These are phyloP conservation scores for Chaetothyriales sp. DNA, from an alignment of 2,329 filamentous ascomycete genomes.

Conservation along the genomic window DNA sequence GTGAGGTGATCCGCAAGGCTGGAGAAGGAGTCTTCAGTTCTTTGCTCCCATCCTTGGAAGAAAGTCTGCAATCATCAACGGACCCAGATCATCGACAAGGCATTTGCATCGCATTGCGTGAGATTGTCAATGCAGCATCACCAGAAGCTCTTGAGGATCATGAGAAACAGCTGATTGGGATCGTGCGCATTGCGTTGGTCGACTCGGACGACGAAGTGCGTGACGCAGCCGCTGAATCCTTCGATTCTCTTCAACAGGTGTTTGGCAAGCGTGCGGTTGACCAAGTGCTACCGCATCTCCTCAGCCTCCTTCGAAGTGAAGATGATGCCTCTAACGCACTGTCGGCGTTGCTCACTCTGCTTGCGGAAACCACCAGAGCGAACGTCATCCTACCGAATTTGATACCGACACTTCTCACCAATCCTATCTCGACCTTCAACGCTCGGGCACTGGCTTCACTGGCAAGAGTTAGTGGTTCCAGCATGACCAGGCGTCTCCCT, in stretches of 20 bases:
- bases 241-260: slow-evolving; percentile 86
- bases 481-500: slow-evolving; percentile 82
- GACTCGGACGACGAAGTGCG: slow-evolving; percentile 81
- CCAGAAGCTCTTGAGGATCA: slow-evolving; percentile 83
- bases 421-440: slow-evolving; percentile 88
- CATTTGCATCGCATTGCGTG: slow-evolving; percentile 89
- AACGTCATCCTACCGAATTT: slow-evolving; percentile 96
- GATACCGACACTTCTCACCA: slow-evolving; percentile 78
- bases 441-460: slow-evolving; percentile 85
- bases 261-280: slow-evolving; percentile 90
- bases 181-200: slow-evolving; percentile 82
- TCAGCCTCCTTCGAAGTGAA: slow-evolving; percentile 76
- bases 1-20: slow-evolving; percentile 91
- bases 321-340: slow-evolving; percentile 83
- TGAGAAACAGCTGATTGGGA: slow-evolving; percentile 86
- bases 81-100: slow-evolving; percentile 91
- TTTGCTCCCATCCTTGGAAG: slow-evolving; percentile 79
- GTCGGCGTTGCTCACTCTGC: slow-evolving; percentile 78
- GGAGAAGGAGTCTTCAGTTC: slow-evolving; percentile 84
- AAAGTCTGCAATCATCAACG: slow-evolving; percentile 73
- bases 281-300: slow-evolving; percentile 82
- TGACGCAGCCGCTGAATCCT: slow-evolving; percentile 92
- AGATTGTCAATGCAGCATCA: slow-evolving; percentile 80
- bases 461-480: slow-evolving; percentile 74
- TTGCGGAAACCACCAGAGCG: slow-evolving; percentile 83